Base-by-base conservation (phyloP, 2,329 filamentous ascomycete genomes). In the Mycosphaerelloides madeirae region DNA sequence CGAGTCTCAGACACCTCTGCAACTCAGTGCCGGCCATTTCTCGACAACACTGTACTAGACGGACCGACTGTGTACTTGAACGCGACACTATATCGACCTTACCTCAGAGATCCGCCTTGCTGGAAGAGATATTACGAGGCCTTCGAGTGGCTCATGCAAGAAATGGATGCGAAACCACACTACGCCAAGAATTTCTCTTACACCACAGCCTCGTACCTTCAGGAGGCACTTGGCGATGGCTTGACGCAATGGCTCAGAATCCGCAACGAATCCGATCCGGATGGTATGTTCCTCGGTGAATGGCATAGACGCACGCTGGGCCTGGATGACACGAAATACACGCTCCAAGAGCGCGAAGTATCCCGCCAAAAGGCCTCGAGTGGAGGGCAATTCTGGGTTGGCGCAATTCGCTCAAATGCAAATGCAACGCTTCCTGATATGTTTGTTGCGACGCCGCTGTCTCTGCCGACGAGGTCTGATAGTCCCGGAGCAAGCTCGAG, bases 161-260 rank as follows among this genome's bases (percentile, higher is more conserved):
- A 94, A 34, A 72, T 94, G 56, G 86, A 84, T 41, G 89, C 84
- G 7, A 79, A 79, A 35, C 89, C 89, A 14, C 89, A 95, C 67
- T 95, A 89, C 87, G 89, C 89, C 6, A 95, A 95, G 76, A 95
- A 95, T 65, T 95, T 94, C 65, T 71, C 74, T 36, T 75, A 76
- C 7, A 74, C 77, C 3, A 68, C 73, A 4, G 75, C 77, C 9
- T 59, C 70, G 0, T 80, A 86, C 22, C 75, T 95, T 33, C 75
- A 79, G 46, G 64, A 66, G 1, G 80, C 87, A 65, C 94, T 93
- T 62, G 83, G 83, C 31, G 65, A 74, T n/a, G 71, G 83, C 37
- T 71, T 94, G 46, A 68, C 74, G 14, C 68, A 78, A 36, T 95
- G 84, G 77, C 72, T 84, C 31, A 69, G 74, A 20, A 75, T 94